phyloP scores from a whole-genome alignment of 2,329 filamentous ascomycete genomes.

The Uncinocarpus reesii region DNA sequence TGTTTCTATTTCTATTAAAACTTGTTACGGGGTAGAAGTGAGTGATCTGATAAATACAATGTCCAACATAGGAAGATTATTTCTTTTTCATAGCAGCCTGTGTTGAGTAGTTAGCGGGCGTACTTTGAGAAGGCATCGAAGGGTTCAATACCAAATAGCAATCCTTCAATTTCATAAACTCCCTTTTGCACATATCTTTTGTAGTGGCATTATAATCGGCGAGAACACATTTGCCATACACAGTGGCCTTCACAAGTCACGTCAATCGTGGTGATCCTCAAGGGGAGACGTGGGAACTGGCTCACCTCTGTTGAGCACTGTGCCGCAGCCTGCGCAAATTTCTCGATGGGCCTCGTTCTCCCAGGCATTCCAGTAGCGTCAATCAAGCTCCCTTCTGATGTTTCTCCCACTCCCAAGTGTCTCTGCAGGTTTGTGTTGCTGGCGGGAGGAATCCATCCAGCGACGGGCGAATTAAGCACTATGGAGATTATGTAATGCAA shows the following conservation, averaged over 20 bases:
- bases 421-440: too few relatives aligned
- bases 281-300: slow-evolving; percentile 17
- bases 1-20: neutral
- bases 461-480: too few relatives aligned
- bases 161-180: slow-evolving; percentile 76
- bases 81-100: slow-evolving; percentile 46
- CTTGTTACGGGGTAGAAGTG: too few relatives aligned
- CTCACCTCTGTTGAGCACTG: slow-evolving; percentile 56
- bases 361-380: slow-evolving; percentile 41
- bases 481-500: slow-evolving; percentile 3
- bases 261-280: slow-evolving; percentile 8
- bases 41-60: too few relatives aligned
- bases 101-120: neutral
- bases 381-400: too few relatives aligned
- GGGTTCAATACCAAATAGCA: slow-evolving; percentile 61
- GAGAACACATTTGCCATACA: slow-evolving; percentile 85
- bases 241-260: slow-evolving; percentile 51
- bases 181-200: slow-evolving; percentile 78
- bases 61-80: slow-evolving; percentile 20
- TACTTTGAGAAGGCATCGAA: neutral
- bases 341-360: slow-evolving; percentile 55
- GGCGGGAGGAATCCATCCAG: too few relatives aligned
- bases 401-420: neutral
- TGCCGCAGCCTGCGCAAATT: slow-evolving; percentile 54
- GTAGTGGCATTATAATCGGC: slow-evolving; percentile 81